Base-by-base conservation (phyloP, 1,139 yeast species). In the Nakaseomyces delphensis region DNA sequence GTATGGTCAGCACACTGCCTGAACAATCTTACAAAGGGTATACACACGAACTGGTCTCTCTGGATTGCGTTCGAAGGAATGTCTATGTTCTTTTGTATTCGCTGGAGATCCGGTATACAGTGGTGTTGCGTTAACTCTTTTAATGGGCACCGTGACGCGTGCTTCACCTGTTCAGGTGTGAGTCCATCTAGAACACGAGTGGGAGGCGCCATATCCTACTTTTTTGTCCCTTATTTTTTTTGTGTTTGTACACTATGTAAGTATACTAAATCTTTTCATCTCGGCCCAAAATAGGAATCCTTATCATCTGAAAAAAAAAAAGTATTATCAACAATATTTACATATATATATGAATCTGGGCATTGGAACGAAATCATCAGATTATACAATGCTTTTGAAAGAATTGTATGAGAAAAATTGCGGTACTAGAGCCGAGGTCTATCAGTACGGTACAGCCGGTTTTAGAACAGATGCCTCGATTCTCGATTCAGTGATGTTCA, bases 361-460 rank as follows among this genome's bases (percentile, higher is more conserved):
- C n/a, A n/a, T n/a, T n/a, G n/a, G n/a, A n/a, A n/a, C n/a, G n/a
- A n/a, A n/a, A n/a, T n/a, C n/a, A n/a, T n/a, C n/a, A n/a, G n/a
- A n/a, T n/a, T n/a, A n/a, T n/a, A n/a, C 16, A 28, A 28, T 28
- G 31, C 6, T 14, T 2, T 19, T 31, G 15, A 4, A 31, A 14
- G 27, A 33, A 13, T 11, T 33, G 27, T 33, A 33, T 13, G 27
- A 33, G 30, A 31, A 42, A 19, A 43, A 45, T 23, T 57, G 63
- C 39, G 44, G 40, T 10, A 52, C 82, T 0, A 66, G 66, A 13
- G 68, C 65, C 16, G 57, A 71, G 38, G 58, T 53, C 2, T 82
- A 74, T 59, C 64, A 74, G 14, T 91, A 91, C 59, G 99, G 99
- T 15, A 91, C 99, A 1, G 98, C 99, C 1, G 99, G 99, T 7